phyloP scores from a whole-genome alignment of 768 basidiomycete genomes.

The Piloderma croceum region DNA sequence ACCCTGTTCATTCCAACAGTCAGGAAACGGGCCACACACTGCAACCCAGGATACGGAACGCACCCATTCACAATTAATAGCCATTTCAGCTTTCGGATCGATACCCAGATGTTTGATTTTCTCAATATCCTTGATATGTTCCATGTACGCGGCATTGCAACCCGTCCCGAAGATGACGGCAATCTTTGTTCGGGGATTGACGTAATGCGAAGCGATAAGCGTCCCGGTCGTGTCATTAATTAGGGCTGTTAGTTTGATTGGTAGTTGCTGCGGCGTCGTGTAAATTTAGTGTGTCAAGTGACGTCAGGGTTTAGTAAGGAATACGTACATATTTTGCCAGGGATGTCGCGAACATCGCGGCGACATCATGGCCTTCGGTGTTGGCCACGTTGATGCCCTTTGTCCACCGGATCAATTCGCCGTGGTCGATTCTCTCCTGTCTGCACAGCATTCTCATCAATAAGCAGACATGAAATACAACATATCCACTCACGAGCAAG shows the following conservation, averaged over 20 bases:
- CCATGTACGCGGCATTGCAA: conserved; percentile 98
- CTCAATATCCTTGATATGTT: conserved; percentile 75
- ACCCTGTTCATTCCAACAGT: conserved; percentile 47
- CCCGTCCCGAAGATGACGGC: conserved; percentile 98
- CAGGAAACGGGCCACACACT: not conserved
- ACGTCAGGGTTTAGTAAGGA: not conserved
- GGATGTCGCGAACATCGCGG: conserved; percentile 84
- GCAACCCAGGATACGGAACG: conserved; percentile 13
- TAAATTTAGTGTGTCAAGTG: not conserved
- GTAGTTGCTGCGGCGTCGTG: conserved; percentile 55
- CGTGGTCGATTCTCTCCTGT: conserved; percentile 93
- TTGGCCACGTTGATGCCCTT: conserved; percentile 93
- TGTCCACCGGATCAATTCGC: conserved; percentile 96
- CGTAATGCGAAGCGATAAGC: conserved; percentile 94
- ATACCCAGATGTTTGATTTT: conserved; percentile 79
- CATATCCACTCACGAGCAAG: conserved; percentile 69
- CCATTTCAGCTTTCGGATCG: conserved; percentile 66
- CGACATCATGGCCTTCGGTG: conserved; percentile 90
- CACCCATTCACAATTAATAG: conserved; percentile 96
- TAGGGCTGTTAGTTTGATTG: conserved; percentile 74
- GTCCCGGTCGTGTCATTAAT: conserved; percentile 99
- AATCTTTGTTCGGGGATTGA: conserved; percentile 85
- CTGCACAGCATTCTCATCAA: conserved; percentile 32
- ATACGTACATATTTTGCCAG: conserved; percentile 67
- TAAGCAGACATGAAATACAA: not conserved